Evolutionary conservation across 345 rosid genomes (phyloP).

Genomic region (Capsella bursapastoris): DNA sequence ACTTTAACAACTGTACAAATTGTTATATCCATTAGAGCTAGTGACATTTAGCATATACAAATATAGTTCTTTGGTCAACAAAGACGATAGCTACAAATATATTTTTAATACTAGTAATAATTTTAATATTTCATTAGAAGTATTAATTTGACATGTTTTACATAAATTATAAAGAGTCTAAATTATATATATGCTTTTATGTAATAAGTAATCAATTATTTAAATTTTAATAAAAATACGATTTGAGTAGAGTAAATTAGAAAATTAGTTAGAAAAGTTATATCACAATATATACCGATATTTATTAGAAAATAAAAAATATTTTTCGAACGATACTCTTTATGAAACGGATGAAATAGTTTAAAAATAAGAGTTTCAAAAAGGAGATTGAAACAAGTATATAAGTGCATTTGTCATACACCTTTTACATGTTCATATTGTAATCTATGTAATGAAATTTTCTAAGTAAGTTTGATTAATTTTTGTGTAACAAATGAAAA

Average conservation of each 20-base stretch:
- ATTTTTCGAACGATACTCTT: too few relatives aligned
- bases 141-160: too few relatives aligned
- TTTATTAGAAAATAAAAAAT: too few relatives aligned
- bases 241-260: too few relatives aligned
- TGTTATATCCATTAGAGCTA: background rate
- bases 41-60: slow-evolving; percentile 21
- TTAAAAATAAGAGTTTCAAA: background rate
- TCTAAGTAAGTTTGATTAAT: background rate
- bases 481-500: slow-evolving; percentile 21
- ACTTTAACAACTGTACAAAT: background rate
- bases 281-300: too few relatives aligned
- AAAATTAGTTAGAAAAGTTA: too few relatives aligned
- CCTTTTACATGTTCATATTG: slow-evolving; percentile 28
- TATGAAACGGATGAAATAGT: background rate
- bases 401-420: slow-evolving; percentile 12
- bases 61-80: background rate
- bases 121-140: too few relatives aligned
- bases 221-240: too few relatives aligned
- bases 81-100: background rate
- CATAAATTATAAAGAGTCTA: too few relatives aligned
- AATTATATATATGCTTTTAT: too few relatives aligned
- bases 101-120: background rate
- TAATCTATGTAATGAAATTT: background rate
- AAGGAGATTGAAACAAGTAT: background rate
- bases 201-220: too few relatives aligned